Evolutionary conservation across 768 basidiomycete species (phyloP).

Genomic region (Lactarius hengduanensis): DNA sequence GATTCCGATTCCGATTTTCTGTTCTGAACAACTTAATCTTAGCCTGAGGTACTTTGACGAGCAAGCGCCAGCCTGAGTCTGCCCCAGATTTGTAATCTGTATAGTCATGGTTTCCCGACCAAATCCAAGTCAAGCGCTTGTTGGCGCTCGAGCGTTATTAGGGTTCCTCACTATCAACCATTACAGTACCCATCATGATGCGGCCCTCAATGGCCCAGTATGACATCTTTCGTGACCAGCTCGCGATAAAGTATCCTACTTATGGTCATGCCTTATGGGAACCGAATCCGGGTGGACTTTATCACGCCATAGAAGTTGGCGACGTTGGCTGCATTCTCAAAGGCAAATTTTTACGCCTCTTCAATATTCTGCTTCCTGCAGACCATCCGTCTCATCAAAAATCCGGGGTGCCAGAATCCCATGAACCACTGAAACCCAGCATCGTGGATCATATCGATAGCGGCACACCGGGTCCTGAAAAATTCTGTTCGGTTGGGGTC

Average conservation of each 20-base stretch:
- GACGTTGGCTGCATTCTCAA: constrained; percentile 29
- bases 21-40: no score
- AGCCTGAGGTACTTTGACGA: no score
- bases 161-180: background rate
- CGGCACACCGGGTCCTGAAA: background rate
- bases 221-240: constrained; percentile 20
- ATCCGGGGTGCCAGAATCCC: constrained; percentile 7
- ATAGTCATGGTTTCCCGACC: background rate
- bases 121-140: background rate
- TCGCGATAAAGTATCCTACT: background rate
- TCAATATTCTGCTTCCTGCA: constrained; percentile 20
- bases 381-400: constrained; percentile 4
- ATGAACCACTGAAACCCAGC: background rate
- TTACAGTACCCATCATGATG: background rate
- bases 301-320: constrained; percentile 24
- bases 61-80: no score
- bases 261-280: constrained; percentile 26
- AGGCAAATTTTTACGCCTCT: constrained; percentile 27
- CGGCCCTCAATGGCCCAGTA: background rate
- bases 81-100: background rate
- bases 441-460: background rate
- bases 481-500: background rate
- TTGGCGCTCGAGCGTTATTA: background rate
- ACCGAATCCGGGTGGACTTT: constrained; percentile 13
- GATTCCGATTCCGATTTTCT: background rate